These are phyloP conservation scores for Chaetomiaceae sp. DNA, from an alignment of 2,329 filamentous ascomycete species.

Conservation along the genomic window DNA sequence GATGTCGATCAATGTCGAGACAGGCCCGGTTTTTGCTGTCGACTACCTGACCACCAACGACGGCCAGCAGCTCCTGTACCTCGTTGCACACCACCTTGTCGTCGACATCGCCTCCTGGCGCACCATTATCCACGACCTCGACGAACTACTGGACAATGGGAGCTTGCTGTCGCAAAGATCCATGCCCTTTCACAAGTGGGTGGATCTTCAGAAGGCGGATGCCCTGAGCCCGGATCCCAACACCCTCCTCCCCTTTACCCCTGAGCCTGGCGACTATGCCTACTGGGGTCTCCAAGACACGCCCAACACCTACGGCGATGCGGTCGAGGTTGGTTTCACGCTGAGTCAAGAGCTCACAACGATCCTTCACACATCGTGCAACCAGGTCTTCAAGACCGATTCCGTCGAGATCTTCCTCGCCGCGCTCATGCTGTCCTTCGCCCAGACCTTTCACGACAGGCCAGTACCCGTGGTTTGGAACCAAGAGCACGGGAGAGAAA, in stretches of 20 bases:
- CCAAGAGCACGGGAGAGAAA: constrained; percentile 47
- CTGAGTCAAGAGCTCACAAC: constrained; percentile 40
- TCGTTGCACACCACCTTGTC: constrained; percentile 49
- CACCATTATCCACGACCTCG: constrained; percentile 46
- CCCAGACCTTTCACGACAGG: constrained; percentile 51
- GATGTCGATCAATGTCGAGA: constrained; percentile 43
- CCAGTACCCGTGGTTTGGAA: constrained; percentile 50
- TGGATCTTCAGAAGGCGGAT: constrained; percentile 41
- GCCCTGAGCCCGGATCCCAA: constrained; percentile 29
- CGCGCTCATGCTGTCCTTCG: constrained; percentile 52
- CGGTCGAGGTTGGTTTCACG: constrained; percentile 39
- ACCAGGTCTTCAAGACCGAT: constrained; percentile 47
- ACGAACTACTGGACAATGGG: constrained; percentile 44
- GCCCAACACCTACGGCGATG: constrained; percentile 44
- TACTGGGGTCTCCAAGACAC: constrained; percentile 46
- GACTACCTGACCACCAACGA: constrained; percentile 45
- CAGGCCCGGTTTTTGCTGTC: constrained; percentile 48
- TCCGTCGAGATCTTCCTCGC: constrained; percentile 51
- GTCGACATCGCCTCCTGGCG: constrained; percentile 50
- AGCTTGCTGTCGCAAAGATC: constrained; percentile 42
- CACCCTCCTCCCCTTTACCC: constrained; percentile 36
- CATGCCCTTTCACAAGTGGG: constrained; percentile 48
- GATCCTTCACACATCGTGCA: constrained; percentile 40
- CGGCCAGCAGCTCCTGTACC: constrained; percentile 44
- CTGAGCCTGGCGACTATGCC: constrained; percentile 37